phyloP scores from a whole-genome alignment of 2,329 filamentous ascomycete genomes.

The Fusarium sp. region DNA sequence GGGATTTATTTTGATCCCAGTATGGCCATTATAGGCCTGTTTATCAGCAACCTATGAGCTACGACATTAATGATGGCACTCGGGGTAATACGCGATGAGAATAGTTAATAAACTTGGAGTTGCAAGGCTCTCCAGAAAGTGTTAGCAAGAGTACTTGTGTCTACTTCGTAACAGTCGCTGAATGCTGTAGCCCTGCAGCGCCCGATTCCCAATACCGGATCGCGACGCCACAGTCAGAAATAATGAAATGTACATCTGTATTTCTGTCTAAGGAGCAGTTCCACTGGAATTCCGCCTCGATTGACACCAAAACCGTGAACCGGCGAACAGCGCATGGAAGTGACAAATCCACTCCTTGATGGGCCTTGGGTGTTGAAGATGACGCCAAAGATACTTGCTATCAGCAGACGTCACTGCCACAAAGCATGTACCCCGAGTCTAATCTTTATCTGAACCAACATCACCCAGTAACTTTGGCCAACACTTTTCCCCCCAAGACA shows the following conservation, averaged over 20 bases:
- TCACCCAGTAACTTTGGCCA: slow-evolving; percentile 38
- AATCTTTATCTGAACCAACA: slow-evolving; percentile 32
- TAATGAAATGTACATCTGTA: slow-evolving; percentile 5
- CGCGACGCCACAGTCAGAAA: slow-evolving; percentile 27
- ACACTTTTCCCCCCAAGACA: slow-evolving; percentile 29
- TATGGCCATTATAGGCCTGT: too few relatives aligned
- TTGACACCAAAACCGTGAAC: slow-evolving; percentile 35
- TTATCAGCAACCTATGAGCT: too few relatives aligned
- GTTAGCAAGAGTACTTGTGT: too few relatives aligned
- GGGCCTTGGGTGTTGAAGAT: slow-evolving; percentile 27
- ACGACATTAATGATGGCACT: too few relatives aligned
- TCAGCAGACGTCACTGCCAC: slow-evolving; percentile 19
- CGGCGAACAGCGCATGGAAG: slow-evolving; percentile 10
- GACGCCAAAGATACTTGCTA: slow-evolving; percentile 27
- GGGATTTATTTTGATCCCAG: too few relatives aligned
- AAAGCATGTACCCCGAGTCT: slow-evolving; percentile 18
- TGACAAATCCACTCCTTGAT: slow-evolving; percentile 33
- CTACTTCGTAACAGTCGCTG: too few relatives aligned
- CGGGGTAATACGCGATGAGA: too few relatives aligned
- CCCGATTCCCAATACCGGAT: slow-evolving; percentile 17
- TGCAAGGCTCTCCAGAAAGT: too few relatives aligned
- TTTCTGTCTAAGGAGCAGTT: slow-evolving; percentile 9
- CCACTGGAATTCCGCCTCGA: slow-evolving; percentile 34
- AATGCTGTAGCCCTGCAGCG: slow-evolving; percentile 4
- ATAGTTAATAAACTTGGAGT: too few relatives aligned